Evolutionary conservation across 2,329 filamentous ascomycete genomes (phyloP).

Genomic region (Myriangium duriaei): DNA sequence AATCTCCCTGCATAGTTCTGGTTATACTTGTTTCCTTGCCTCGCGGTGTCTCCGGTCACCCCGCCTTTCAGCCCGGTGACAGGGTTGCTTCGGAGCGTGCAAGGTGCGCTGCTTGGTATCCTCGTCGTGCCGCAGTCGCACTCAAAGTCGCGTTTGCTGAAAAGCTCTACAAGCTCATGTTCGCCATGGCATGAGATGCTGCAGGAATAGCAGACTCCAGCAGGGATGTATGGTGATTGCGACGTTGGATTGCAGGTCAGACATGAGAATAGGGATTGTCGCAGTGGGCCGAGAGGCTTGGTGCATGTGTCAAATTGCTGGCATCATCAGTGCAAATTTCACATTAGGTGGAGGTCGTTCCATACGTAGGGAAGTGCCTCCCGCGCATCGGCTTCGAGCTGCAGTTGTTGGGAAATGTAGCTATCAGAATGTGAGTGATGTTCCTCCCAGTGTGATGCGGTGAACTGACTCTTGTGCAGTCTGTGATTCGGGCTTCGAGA

Average conservation of each 20-base stretch:
- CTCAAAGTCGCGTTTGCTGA: constrained; percentile 87
- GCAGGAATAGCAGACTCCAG: constrained; percentile 91
- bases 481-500: constrained; percentile 38
- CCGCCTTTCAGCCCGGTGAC: constrained; percentile 62
- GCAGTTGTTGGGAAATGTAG: constrained; percentile 79
- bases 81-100: constrained; percentile 60
- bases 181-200: constrained; percentile 95
- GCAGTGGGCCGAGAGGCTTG: constrained; percentile 72
- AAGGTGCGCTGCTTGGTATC: constrained; percentile 54
- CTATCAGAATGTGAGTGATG: constrained; percentile 30
- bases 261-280: constrained; percentile 84
- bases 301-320: constrained; percentile 93
- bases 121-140: constrained; percentile 92
- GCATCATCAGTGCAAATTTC: constrained; percentile 10
- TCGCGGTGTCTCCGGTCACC: constrained; percentile 63
- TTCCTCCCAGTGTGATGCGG: neutral
- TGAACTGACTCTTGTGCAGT: constrained; percentile 37
- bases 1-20: constrained; percentile 91
- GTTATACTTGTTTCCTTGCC: constrained; percentile 74
- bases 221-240: constrained; percentile 51
- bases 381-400: constrained; percentile 85
- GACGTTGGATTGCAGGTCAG: constrained; percentile 84
- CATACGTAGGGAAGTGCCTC: constrained; percentile 86
- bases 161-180: constrained; percentile 88
- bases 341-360: constrained; percentile 7